Conservation (phyloP, 345 rosid species). For the Eucalyptus regnans region DNA sequence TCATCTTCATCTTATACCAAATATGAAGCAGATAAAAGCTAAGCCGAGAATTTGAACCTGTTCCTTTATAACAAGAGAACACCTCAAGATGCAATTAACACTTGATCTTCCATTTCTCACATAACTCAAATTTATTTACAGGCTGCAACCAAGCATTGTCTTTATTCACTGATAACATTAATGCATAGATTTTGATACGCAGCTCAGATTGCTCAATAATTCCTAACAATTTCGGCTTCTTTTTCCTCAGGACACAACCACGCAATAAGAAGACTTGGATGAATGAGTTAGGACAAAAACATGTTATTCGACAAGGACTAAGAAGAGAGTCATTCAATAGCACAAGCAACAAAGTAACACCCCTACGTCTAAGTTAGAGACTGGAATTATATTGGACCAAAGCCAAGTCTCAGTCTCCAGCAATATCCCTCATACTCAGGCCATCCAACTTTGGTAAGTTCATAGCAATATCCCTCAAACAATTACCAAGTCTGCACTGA, state of each 20-base stretch:
- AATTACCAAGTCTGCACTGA: not conserved
- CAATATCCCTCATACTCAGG: not conserved
- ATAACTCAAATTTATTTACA: not conserved
- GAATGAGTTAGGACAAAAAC: not conserved
- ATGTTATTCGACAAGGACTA: not conserved
- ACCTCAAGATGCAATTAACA: not conserved
- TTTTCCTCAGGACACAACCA: not conserved
- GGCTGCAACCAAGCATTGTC: not conserved
- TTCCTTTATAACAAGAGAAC: not conserved
- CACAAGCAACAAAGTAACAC: not conserved
- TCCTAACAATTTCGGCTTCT: not conserved
- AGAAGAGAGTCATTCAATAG: not conserved
- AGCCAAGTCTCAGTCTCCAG: not conserved
- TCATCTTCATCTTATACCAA: not conserved
- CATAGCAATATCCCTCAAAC: not conserved
- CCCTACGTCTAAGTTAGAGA: not conserved
- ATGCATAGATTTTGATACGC: not conserved
- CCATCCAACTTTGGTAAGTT: not conserved
- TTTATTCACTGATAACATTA: not conserved
- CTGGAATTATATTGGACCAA: not conserved
- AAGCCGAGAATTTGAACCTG: not conserved
- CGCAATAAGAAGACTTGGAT: not conserved
- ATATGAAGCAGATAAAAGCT: not conserved
- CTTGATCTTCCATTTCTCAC: not conserved
- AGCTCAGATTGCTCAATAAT: not conserved